Evolutionary conservation across 129 eudicot genomes (phyloP).

Genomic region (Apium graveolens): DNA sequence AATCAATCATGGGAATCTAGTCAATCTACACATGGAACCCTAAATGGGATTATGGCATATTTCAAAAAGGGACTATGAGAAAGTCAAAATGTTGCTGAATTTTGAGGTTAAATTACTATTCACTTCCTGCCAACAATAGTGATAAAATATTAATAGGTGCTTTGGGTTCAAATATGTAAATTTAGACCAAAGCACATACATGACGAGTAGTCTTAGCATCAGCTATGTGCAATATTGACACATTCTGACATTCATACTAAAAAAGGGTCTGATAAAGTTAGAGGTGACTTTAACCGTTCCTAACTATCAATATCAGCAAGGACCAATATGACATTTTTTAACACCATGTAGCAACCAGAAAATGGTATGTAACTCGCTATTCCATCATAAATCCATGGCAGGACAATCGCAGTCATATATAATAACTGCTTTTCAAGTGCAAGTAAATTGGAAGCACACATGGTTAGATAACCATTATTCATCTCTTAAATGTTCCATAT

Average conservation of each 20-base stretch:
- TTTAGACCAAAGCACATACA: not conserved
- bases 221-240: not conserved
- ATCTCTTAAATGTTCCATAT: not conserved
- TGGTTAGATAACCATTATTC: not conserved
- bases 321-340: not conserved
- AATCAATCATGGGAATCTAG: too few species aligned
- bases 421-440: not conserved
- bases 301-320: not conserved
- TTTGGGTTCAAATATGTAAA: too few species aligned
- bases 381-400: not conserved
- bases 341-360: not conserved
- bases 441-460: not conserved
- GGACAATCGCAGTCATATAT: not conserved
- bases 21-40: too few species aligned
- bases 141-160: not conserved
- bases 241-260: too few species aligned
- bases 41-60: too few species aligned
- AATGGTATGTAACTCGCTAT: not conserved
- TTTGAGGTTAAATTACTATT: not conserved
- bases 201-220: not conserved
- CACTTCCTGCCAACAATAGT: not conserved
- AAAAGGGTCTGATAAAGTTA: not conserved
- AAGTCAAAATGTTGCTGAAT: not conserved
- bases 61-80: not conserved
- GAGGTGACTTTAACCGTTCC: not conserved